phyloP scores from a whole-genome alignment of 139 green algal species.

The Micractinium sp. region DNA sequence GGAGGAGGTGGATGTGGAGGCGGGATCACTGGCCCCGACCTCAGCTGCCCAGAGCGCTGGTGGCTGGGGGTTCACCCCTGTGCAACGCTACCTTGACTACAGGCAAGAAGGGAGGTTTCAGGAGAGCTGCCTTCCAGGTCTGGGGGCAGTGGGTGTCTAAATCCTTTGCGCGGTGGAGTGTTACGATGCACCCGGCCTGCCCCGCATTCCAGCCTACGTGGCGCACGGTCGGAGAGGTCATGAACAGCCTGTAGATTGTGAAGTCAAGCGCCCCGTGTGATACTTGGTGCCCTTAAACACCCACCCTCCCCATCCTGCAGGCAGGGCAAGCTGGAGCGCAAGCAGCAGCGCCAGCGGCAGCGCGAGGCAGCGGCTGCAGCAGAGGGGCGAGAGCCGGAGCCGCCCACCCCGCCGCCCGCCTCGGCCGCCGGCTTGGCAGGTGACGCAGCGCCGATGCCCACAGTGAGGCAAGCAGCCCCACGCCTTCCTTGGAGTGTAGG shows the following conservation, averaged over 20 bases:
- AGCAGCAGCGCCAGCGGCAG: background rate
- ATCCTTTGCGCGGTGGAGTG: too few relatives aligned
- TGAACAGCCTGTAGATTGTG: too few relatives aligned
- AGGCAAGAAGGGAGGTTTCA: background rate
- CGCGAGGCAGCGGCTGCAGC: background rate
- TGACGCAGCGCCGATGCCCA: too few relatives aligned
- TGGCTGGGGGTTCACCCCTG: background rate
- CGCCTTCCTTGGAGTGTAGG: too few relatives aligned
- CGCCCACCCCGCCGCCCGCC: background rate
- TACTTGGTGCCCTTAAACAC: background rate
- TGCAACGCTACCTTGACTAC: slow-evolving; percentile 11
- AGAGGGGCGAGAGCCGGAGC: slow-evolving; percentile 12
- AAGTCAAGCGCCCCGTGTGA: background rate
- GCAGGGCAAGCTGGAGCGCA: slow-evolving; percentile 14
- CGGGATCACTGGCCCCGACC: background rate
- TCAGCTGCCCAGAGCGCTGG: background rate
- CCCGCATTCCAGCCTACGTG: too few relatives aligned
- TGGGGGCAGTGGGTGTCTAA: too few relatives aligned
- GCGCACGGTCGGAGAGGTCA: too few relatives aligned
- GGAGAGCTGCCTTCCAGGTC: background rate
- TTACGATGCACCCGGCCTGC: too few relatives aligned
- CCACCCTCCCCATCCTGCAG: background rate
- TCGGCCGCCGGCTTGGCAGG: background rate
- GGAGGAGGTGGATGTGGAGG: background rate
- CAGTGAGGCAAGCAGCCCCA: too few relatives aligned